Base-by-base conservation (phyloP, 495 filamentous ascomycete species). In the Penicillium atrosanguineum region DNA sequence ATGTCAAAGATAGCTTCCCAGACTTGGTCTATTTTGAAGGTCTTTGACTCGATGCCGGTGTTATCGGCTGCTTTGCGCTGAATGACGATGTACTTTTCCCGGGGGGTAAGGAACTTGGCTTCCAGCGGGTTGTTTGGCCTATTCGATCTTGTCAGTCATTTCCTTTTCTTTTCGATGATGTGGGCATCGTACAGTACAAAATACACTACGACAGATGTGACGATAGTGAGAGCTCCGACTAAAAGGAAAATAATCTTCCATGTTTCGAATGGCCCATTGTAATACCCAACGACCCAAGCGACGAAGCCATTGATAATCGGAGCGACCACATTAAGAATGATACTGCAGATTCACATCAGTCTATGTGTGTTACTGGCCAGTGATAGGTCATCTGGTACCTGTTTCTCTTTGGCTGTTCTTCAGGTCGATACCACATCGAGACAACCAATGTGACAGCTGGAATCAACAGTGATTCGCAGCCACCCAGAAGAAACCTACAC, bases 61-160 rank as follows among this genome's bases (percentile, higher is more conserved):
- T 83, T 74, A 52, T 86, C 83, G 11, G 70, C 68, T 7, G 74
- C 69, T 21, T 83, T 71, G 18, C 81, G 73, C 61, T 83, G 77
- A 19, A 83, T 68, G 12, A 70, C 70, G 54, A 79, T 69, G 20
- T 77, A 57, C 15, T 72, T 74, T 41, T 82, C 76, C 8, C 73
- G 65, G 8, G 72, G 62, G 6, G 51, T 65, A 34, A 79, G 66
- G 43, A 67, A 77, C 37, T 65, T 28, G 26, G 26, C 26, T 28
- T 28, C 26, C 4, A 28, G 26, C 26, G 42, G 29, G 31, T 34
- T 40, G 37, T 44, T 50, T 46, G 56, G 56, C 20, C 47, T 49
- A 26, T n/a, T 37, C 7, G 8, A 18, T 16, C 15, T 4, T 7
- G 20, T 49, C 28, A 40, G 36, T 29, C n/a, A 19, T 41, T n/a